Evolutionary conservation across 495 filamentous ascomycete species (phyloP).

Genomic region (Cercophora sp.): DNA sequence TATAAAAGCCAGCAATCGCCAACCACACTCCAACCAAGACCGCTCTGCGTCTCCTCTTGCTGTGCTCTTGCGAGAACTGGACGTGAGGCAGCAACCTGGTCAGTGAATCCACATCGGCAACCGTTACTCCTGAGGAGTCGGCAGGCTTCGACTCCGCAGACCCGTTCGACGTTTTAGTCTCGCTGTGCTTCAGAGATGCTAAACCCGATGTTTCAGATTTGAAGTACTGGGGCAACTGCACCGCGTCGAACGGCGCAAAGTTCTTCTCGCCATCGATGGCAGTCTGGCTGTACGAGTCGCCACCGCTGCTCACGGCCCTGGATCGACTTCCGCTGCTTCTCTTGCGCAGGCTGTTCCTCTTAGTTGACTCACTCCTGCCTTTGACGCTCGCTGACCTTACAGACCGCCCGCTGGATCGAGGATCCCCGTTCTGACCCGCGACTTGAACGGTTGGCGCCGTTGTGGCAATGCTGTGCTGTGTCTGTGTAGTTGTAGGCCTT

Average conservation of each 20-base stretch:
- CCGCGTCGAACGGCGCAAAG: slow-evolving; percentile 36
- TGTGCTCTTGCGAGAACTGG: slow-evolving; percentile 47
- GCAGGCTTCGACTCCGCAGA: slow-evolving; percentile 17
- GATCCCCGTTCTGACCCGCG: slow-evolving; percentile 33
- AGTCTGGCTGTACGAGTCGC: slow-evolving; percentile 23
- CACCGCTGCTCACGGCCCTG: slow-evolving; percentile 31
- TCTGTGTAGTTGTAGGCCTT: slow-evolving; percentile 38
- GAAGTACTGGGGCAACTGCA: slow-evolving; percentile 32
- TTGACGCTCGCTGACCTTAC: slow-evolving; percentile 33
- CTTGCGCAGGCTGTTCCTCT: slow-evolving; percentile 43
- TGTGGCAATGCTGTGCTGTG: slow-evolving; percentile 38
- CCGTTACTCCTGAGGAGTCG: slow-evolving; percentile 13
- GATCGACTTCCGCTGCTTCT: slow-evolving; percentile 38
- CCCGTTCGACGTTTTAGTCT: slow-evolving; percentile 26
- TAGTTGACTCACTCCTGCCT: slow-evolving; percentile 37
- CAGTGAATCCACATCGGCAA: slow-evolving; percentile 18
- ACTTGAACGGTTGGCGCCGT: slow-evolving; percentile 37
- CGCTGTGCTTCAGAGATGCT: slow-evolving; percentile 22
- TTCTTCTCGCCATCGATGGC: slow-evolving; percentile 37
- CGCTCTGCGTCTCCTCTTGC: slow-evolving; percentile 54
- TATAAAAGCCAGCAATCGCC: slow-evolving; percentile 80
- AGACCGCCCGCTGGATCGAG: slow-evolving; percentile 28
- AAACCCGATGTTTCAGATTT: slow-evolving; percentile 5
- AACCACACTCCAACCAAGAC: slow-evolving; percentile 82
- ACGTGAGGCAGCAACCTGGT: slow-evolving; percentile 41